These are phyloP conservation scores for Eucalyptus curtisii DNA, from an alignment of 345 rosid species.

Conservation along the genomic window DNA sequence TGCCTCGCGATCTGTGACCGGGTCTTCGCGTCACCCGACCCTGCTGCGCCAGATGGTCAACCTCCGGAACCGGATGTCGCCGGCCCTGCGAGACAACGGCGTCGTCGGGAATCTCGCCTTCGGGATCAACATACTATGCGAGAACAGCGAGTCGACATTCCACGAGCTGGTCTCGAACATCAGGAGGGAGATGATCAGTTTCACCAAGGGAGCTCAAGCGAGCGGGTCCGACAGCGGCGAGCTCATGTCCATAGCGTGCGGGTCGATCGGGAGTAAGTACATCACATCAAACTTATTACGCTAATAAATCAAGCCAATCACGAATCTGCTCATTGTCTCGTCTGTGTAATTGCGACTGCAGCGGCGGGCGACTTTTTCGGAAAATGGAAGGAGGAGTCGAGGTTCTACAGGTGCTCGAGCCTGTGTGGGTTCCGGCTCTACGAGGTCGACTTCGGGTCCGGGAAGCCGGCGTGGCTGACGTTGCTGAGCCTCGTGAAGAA, in stretches of 20 bases:
- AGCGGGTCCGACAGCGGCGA: not conserved
- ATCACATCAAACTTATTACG: not conserved
- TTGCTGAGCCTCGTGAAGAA: not conserved
- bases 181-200: not conserved
- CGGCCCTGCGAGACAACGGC: not conserved
- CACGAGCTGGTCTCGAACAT: not conserved
- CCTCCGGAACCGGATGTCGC: not conserved
- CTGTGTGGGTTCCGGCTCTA: not conserved
- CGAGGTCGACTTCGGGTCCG: constrained; percentile 7
- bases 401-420: not conserved
- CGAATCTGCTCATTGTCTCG: not conserved
- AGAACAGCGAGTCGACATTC: not conserved
- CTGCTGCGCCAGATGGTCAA: not conserved
- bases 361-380: not conserved
- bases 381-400: not conserved
- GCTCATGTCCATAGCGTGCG: not conserved
- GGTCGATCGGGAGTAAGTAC: not conserved
- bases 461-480: constrained; percentile 4
- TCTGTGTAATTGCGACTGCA: not conserved
- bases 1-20: not conserved
- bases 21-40: not conserved
- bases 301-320: not conserved
- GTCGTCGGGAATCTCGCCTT: not conserved
- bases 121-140: not conserved
- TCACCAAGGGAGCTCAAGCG: not conserved